phyloP scores from a whole-genome alignment of 139 green algal genomes.

The Zygnema circumcarinatum region DNA sequence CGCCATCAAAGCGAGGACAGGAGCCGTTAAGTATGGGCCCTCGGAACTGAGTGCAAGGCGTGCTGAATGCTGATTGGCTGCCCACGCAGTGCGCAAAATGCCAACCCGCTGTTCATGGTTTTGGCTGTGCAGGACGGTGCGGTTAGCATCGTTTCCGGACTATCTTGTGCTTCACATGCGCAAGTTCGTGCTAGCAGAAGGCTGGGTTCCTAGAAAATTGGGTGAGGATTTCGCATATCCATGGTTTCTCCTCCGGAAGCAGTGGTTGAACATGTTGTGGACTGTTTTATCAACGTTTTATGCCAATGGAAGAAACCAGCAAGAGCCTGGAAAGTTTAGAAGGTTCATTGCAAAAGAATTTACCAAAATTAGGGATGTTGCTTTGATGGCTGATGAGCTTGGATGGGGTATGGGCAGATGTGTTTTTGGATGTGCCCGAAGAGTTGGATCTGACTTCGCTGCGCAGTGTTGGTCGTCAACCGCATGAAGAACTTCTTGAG shows the following conservation, averaged over 20 bases:
- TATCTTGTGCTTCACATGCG: slow-evolving; percentile 88
- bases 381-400: no score
- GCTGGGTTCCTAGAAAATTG: slow-evolving; percentile 91
- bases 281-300: no score
- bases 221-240: slow-evolving; percentile 22
- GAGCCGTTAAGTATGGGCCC: slow-evolving; percentile 42
- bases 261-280: slow-evolving; percentile 17
- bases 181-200: slow-evolving; percentile 78
- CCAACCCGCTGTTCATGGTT: neutral
- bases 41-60: no score
- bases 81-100: no score
- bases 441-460: slow-evolving; percentile 81
- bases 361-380: no score
- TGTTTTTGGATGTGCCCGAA: slow-evolving; percentile 84
- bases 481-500: slow-evolving; percentile 82
- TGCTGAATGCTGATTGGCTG: no score
- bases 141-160: slow-evolving; percentile 85
- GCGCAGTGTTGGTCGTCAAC: slow-evolving; percentile 64
- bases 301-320: no score
- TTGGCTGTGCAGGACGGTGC: slow-evolving; percentile 52
- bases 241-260: neutral
- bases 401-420: slow-evolving; percentile 66
- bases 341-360: no score
- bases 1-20: slow-evolving; percentile 58
- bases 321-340: no score